These are phyloP conservation scores for Trichocladium antarcticum DNA, from an alignment of 495 filamentous ascomycete species.

Conservation along the genomic window DNA sequence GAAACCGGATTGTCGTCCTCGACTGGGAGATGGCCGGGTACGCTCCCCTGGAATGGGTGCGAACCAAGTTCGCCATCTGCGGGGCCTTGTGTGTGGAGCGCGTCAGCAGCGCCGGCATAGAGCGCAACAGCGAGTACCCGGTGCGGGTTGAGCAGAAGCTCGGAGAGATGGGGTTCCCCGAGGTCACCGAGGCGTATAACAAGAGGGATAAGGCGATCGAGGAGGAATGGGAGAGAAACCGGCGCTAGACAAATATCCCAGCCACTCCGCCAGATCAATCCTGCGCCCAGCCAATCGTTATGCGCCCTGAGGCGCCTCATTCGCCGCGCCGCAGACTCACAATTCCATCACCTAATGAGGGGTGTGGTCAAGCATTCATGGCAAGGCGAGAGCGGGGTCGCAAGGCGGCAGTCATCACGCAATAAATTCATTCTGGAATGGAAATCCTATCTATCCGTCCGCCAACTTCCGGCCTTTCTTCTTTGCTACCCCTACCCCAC, in stretches of 20 bases:
- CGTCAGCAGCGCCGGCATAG: background rate
- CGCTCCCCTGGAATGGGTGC: slow-evolving; percentile 4
- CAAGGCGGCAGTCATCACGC: too few species aligned
- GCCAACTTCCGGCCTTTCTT: too few species aligned
- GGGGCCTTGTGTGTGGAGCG: slow-evolving; percentile 1
- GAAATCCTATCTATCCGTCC: too few species aligned
- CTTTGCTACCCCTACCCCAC: too few species aligned
- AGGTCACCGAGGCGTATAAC: slow-evolving; percentile 1
- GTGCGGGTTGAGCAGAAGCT: slow-evolving; percentile 2
- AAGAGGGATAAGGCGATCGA: background rate
- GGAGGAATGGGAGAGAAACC: slow-evolving; percentile 1
- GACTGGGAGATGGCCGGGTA: slow-evolving; percentile 9
- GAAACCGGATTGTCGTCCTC: background rate
- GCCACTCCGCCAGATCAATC: too few species aligned
- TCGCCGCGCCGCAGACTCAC: background rate
- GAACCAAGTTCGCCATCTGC: slow-evolving; percentile 8
- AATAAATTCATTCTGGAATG: too few species aligned
- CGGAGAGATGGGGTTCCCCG: slow-evolving; percentile 1
- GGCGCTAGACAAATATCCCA: background rate
- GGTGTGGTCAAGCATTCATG: background rate
- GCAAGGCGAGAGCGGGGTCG: background rate
- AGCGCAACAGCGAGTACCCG: background rate
- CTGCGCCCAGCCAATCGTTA: background rate
- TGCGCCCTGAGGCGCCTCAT: background rate
- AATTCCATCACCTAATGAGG: background rate